Evolutionary conservation across 1,284 basidiomycete genomes (phyloP), one percentile per base, ranked within the genome.

Genomic region (Coniophora puteana): DNA sequence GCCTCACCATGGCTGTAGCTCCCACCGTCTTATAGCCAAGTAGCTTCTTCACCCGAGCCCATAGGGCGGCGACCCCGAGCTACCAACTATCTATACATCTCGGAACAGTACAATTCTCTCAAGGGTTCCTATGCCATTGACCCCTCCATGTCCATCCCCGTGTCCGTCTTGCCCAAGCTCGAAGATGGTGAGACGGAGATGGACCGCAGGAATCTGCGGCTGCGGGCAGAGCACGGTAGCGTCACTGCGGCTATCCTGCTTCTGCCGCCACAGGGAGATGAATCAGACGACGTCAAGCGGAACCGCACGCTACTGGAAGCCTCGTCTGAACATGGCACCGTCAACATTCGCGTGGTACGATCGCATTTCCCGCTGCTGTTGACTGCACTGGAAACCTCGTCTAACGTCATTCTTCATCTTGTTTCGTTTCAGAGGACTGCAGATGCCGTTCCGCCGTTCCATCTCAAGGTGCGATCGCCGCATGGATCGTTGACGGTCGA

Each of bases 181-280:
- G 28, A 44, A n/a, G 20, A 28, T 7, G 46, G 44, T 4, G 43
- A 54, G 51, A 47, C 26, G 32, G 36, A 36, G 17, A 32, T 11
- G 17, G 44, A 46, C 12, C 43, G 45, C 34, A 50, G 64, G 44
- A 69, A 70, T 41, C 49, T 70, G 12, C 40, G 51, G 8, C 45
- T 69, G 30, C 63, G 64, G 35, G 65, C 64, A 13, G 63, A 68
- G 44, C 64, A 67, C 40, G 68, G 68, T 2, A 65, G 63, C 2
- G 65, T 69, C 29, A 58, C 69, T 35, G 62, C 65, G 2, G 57
- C 65, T 53, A 59, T 45, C 51, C 69, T 26, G 51, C 62, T 26
- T 51, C 54, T 40, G 13, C 41, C 42, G 8, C 38, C 13, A 11
- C 24, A 39, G 11, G 21, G 26, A 22, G 24, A 12, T 16, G 24